Base-by-base conservation (phyloP, 371 early-diverging fungal genomes). In the Sporodiniella umbellata region DNA sequence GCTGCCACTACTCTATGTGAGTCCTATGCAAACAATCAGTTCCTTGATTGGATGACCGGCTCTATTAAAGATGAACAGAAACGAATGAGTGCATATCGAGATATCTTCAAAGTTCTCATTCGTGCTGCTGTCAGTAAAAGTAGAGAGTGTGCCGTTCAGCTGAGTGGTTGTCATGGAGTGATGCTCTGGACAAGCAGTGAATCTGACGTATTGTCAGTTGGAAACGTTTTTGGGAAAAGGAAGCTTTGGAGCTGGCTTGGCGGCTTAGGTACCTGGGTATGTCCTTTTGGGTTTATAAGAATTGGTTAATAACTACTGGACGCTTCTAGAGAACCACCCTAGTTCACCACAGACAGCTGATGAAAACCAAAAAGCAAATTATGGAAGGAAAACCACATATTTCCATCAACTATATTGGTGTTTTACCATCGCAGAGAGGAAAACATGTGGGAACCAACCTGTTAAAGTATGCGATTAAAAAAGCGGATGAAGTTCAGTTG, bases 61-160 rank as follows among this genome's bases (percentile, higher is more conserved):
- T 44, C 48, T 2, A 53, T 60, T 18, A 52, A 56, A 33, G 48
- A 60, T 14, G 18, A 53, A 7, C 26, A 38, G 8, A 52, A 60
- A 22, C 50, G 54, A 22, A 25, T 48, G 15, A 46, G 18, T 0
- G 46, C 45, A 0, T 60, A 56, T 23, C 49, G 52, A 42, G 60
- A 60, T 17, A 52, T 64, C 7, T 66, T 66, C 17, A 59, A 59
- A 37, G 45, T 28, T 15, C 42, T 66, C 8, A 66, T 62, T 37
- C 37, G 60, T 21, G 44, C 53, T 24, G 56, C 60, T 0, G 53
- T 56, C 2, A 48, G 51, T 14, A 48, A 58, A n/a, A 66, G 60
- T 45, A 38, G 60, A 38, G 67, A 66, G 26, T 58, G 56, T 56
- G 67, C 67, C 4, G 53, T 66, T 1, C 67, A 66, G 28, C 38